Evolutionary conservation across 2,329 filamentous ascomycete genomes (phyloP).

Genomic region (Metarhizium sp.): DNA sequence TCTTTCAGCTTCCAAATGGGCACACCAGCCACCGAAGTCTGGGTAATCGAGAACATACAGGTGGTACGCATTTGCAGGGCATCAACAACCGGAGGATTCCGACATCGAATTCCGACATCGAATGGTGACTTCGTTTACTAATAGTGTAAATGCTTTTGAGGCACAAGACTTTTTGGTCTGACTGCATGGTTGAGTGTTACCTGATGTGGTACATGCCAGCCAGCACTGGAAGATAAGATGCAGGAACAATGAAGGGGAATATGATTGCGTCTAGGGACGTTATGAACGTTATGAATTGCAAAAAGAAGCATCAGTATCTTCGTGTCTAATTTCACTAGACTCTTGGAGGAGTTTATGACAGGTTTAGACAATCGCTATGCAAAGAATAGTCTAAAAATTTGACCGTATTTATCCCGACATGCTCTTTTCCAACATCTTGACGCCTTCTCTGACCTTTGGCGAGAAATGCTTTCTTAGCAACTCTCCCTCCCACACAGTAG

Average conservation of each 20-base stretch:
- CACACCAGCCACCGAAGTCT: background rate
- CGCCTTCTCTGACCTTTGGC: conserved; percentile 71
- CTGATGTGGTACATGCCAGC: background rate
- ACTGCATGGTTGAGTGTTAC: background rate
- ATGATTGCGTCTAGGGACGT: background rate
- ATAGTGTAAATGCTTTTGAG: background rate
- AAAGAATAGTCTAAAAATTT: background rate
- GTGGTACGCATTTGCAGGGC: background rate
- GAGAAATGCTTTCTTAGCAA: conserved; percentile 77
- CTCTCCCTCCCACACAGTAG: conserved; percentile 91
- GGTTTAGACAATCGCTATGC: background rate
- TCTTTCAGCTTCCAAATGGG: conserved; percentile 3
- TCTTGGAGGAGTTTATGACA: background rate
- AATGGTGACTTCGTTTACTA: too few relatives aligned
- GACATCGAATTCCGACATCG: background rate
- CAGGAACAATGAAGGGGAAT: background rate
- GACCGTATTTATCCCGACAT: conserved; percentile 27
- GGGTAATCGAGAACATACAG: background rate
- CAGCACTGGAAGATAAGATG: background rate
- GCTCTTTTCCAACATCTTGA: conserved; percentile 59
- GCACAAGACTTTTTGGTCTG: background rate
- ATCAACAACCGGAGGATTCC: background rate
- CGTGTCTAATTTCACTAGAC: background rate
- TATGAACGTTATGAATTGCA: background rate
- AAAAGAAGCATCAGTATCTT: background rate